Conservation (phyloP, 169 alveolate species). For the Cryptosporidium felis region DNA sequence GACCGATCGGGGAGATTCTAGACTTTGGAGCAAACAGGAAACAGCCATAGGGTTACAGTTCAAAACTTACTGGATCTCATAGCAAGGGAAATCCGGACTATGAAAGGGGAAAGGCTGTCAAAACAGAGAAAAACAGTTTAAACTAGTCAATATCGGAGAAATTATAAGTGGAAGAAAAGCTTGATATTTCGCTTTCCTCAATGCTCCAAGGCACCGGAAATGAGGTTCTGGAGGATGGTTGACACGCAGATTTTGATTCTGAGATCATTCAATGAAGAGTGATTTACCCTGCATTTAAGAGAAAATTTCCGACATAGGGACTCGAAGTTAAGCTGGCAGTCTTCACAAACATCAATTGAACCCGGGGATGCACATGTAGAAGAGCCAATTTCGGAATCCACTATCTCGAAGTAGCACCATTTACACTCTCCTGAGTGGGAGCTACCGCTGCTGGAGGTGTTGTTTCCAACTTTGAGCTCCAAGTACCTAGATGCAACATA, state of each 20-base stretch:
- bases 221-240: constrained; percentile 4
- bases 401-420: neutral
- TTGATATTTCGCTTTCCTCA: too few species aligned
- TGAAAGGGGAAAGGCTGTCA: too few species aligned
- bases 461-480: constrained; percentile 20
- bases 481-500: constrained; percentile 36
- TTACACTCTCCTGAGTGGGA: neutral
- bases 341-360: neutral
- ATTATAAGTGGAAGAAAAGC: too few species aligned
- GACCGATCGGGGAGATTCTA: too few species aligned
- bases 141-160: too few species aligned
- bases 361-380: neutral
- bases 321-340: neutral
- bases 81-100: too few species aligned
- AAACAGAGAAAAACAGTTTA: too few species aligned
- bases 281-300: neutral
- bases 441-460: neutral
- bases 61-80: too few species aligned
- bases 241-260: constrained; percentile 11
- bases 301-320: neutral
- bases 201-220: neutral
- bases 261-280: neutral
- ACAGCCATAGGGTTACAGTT: too few species aligned
- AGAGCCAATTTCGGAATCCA: neutral
- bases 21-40: too few species aligned